Percentiles rank a stretch among this genome's conserved stretches.
Conservation (phyloP, 495 filamentous ascomycete genomes). For the Massariosphaeria phaeospora region DNA sequence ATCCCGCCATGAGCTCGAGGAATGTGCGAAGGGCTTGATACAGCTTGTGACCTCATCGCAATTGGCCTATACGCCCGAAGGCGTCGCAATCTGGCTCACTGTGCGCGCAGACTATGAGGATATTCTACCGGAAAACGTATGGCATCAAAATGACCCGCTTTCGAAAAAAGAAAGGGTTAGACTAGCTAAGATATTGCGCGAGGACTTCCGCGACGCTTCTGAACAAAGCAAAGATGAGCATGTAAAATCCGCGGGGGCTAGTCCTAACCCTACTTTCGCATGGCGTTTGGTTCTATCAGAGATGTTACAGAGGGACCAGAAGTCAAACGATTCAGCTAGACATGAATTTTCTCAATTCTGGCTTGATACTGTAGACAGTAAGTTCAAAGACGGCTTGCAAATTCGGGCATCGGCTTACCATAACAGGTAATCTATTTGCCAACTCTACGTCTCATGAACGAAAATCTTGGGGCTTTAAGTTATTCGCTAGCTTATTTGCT, state of each 20-base stretch:
- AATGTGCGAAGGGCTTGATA: slow-evolving; percentile 57
- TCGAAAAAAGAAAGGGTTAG: slow-evolving; percentile 54
- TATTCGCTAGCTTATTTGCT: slow-evolving; percentile 69
- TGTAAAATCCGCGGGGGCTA: slow-evolving; percentile 57
- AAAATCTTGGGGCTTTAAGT: slow-evolving; percentile 84
- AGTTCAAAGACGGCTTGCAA: slow-evolving; percentile 38
- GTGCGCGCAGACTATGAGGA: slow-evolving; percentile 58
- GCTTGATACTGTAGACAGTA: slow-evolving; percentile 81
- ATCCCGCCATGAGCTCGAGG: slow-evolving; percentile 38
- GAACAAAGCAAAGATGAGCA: slow-evolving; percentile 45
- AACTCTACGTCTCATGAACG: slow-evolving; percentile 74
- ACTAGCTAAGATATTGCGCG: slow-evolving; percentile 73
- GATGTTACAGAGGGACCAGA: slow-evolving; percentile 34
- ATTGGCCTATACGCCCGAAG: slow-evolving; percentile 72
- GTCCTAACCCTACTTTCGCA: slow-evolving; percentile 75
- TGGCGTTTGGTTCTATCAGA: slow-evolving; percentile 70
- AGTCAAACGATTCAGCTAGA: slow-evolving; percentile 31
- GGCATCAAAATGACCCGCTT: slow-evolving; percentile 70
- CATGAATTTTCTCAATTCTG: slow-evolving; percentile 70
- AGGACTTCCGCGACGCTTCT: slow-evolving; percentile 52
- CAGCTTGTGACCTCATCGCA: slow-evolving; percentile 57
- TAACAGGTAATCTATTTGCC: slow-evolving; percentile 71
- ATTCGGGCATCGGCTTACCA: slow-evolving; percentile 1
- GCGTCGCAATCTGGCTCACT: slow-evolving; percentile 80
- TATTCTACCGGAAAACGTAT: slow-evolving; percentile 61